These are phyloP conservation scores for Phlebopus sp. DNA, from an alignment of 1,284 basidiomycete genomes.

Conservation along the genomic window DNA sequence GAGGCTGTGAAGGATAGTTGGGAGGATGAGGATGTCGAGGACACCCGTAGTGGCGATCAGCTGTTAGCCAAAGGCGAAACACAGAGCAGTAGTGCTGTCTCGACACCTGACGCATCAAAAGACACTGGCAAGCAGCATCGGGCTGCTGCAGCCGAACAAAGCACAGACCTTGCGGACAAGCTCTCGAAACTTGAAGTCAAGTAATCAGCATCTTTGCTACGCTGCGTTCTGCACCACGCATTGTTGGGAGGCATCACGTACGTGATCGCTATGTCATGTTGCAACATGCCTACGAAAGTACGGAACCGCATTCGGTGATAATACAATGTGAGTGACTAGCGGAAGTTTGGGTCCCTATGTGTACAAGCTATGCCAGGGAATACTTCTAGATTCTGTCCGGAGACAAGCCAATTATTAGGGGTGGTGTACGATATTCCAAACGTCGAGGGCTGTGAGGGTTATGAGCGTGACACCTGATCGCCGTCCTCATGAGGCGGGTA, in stretches of 20 bases:
- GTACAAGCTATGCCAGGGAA: background rate
- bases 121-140: slow-evolving; percentile 4
- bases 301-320: background rate
- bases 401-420: slow-evolving; percentile 12
- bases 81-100: slow-evolving; percentile 3
- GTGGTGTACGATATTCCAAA: slow-evolving; percentile 16
- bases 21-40: slow-evolving; percentile 67
- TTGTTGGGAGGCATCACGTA: too few species aligned
- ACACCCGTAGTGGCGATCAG: background rate
- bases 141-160: slow-evolving; percentile 7
- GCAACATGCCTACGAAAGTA: background rate
- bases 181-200: slow-evolving; percentile 41
- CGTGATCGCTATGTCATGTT: too few species aligned
- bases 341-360: background rate
- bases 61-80: slow-evolving; percentile 4
- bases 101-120: slow-evolving; percentile 1
- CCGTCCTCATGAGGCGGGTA: slow-evolving; percentile 13
- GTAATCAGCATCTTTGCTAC: slow-evolving; percentile 9
- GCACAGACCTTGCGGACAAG: slow-evolving; percentile 40
- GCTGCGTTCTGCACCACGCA: background rate
- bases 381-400: background rate
- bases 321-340: background rate
- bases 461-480: slow-evolving; percentile 17
- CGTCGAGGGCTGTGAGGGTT: slow-evolving; percentile 5
- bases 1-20: slow-evolving; percentile 62